Evolutionary conservation across 2,329 filamentous ascomycete genomes (phyloP), one percentile per base, ranked within the genome.

Genomic region (Gliomastix tumulicola): DNA sequence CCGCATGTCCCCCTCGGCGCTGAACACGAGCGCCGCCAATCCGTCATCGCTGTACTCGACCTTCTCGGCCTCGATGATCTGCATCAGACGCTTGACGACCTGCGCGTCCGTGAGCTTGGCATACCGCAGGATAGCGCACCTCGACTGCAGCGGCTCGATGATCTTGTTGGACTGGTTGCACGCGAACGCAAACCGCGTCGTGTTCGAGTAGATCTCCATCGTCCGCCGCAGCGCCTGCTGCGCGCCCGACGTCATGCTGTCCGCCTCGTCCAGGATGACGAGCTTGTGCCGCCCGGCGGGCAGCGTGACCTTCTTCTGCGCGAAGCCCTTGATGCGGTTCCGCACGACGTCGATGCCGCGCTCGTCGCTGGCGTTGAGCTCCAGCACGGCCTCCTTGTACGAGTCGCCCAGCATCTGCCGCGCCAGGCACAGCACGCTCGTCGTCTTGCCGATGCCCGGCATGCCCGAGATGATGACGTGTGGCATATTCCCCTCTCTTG

Each of bases 111-210:
- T 96, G 46, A 98, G 72, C 39, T 90, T 83, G 21, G 89, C 82
- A 62, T 96, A 98, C 41, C 92, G 83, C 38, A 98, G 75, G 55
- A 98, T 97, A 16, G 92, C 92, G 58, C 92, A 98, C 51, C 92
- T 80, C 15, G 89, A 96, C 61, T 98, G 92, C 35, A 98, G 71
- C n/a, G 92, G 92, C 62, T 98, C 92, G 60, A 98, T 98, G 56
- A 98, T 97, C 66, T 97, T 98, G 69, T 97, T 98, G 44, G 85
- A 92, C 67, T 95, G 88, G 60, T 98, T 98, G 71, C 92, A 98
- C 3, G 92, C 92, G 54, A 98, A 98, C 1, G 92, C 92, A 55
- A 98, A 98, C 40, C 92, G 78, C 3, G 92, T 98, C 3, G 92
- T 98, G 44, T 88, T 83, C 30, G 88, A 94, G 67, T 97, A 97